Evolutionary conservation across 1,139 yeast species (phyloP), one percentile per base, ranked within the genome.

Genomic region (Candida sp.): DNA sequence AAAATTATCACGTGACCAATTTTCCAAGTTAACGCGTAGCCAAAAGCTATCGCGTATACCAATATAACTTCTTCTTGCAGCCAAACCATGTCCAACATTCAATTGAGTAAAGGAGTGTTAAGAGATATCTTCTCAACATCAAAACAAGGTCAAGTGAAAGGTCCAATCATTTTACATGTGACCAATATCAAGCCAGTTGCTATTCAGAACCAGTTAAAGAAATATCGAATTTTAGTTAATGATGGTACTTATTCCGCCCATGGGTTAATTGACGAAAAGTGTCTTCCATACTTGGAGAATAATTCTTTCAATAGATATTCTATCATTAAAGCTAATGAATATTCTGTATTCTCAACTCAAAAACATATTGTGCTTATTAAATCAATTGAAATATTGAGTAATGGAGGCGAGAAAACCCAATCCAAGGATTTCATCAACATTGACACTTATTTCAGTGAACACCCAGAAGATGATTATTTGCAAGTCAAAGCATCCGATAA

Each of bases 231-330:
- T 38, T 67, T 84, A 66, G 61, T 85, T 43, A 79, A 80, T 43
- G 95, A 85, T 63, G 91, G 93, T 22, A 66, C 64, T 21, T 81
- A 74, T 58, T 70, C 75, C 35, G 71, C 82, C 46, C 87, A 85
- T 54, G 87, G 87, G 1, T 75, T 85, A 41, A 72, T 84, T 52
- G 84, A 84, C 54, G 83, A 84, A 42, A 73, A 71, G 36, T 76
- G 81, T 50, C 77, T 78, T 43, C 68, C 73, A 4, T 72, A 76
- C 51, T 74, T 81, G 45, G 77, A 74, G 47, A 60, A 69, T 38
- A 64, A 75, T 50, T 76, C 79, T 11, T 70, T 71, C 49, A 51
- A 60, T 48, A 56, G 66, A 44, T 55, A 58, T 46, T 64, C 70
- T 34, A 56, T 70, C 34, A 60, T 73, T 35, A 59, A 60, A 42